These are phyloP conservation scores for Trypethelium eluteriae DNA, from an alignment of 495 filamentous ascomycete species.

Conservation along the genomic window DNA sequence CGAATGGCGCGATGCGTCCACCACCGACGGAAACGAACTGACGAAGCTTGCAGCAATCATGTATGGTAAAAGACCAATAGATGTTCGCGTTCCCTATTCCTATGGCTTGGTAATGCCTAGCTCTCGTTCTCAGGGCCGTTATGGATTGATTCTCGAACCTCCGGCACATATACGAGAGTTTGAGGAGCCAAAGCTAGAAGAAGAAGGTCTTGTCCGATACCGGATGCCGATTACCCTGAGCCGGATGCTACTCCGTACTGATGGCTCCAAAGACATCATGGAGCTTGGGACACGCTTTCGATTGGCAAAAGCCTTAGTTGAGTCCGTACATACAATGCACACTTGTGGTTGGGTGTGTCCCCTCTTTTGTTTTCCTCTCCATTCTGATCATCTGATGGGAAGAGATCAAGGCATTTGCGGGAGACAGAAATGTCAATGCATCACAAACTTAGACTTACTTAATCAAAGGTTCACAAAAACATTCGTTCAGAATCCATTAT, in stretches of 20 bases:
- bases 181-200: neutral
- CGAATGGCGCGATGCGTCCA: neutral
- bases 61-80: neutral
- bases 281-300: neutral
- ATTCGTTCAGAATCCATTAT: neutral
- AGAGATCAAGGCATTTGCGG: too few species aligned
- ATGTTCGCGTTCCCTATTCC: neutral
- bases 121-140: neutral
- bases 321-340: neutral
- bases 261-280: neutral
- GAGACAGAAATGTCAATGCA: too few species aligned
- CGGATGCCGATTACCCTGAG: neutral
- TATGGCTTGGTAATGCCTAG: neutral
- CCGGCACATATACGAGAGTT: neutral
- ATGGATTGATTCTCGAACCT: neutral
- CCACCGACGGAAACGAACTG: neutral
- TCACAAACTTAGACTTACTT: neutral
- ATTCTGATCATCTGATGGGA: too few species aligned
- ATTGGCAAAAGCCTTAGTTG: neutral
- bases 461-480: neutral
- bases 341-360: neutral
- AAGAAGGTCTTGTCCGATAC: neutral
- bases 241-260: neutral
- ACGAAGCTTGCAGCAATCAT: neutral
- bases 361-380: neutral